These are phyloP conservation scores for Debaryomyces nepalensis DNA, from an alignment of 1,139 yeast genomes.

Conservation along the genomic window DNA sequence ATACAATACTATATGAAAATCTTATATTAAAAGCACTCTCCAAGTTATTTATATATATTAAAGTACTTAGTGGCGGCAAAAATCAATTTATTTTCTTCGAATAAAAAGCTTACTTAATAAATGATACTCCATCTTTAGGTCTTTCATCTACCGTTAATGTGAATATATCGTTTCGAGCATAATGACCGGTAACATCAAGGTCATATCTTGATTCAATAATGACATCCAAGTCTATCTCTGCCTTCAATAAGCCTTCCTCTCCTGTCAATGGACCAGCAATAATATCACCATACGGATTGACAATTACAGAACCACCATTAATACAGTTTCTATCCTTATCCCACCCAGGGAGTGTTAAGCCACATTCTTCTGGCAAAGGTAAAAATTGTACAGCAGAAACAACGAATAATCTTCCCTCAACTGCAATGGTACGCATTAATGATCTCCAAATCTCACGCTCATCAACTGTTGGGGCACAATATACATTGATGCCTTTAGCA, in stretches of 20 bases:
- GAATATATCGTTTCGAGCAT: conserved; percentile 43
- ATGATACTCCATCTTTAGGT: conserved; percentile 6
- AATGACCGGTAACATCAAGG: conserved; percentile 43
- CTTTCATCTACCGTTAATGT: conserved; percentile 37
- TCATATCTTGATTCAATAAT: conserved; percentile 41
- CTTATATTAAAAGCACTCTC: no score
- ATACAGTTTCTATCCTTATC: conserved; percentile 32
- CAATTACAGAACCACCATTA: conserved; percentile 43
- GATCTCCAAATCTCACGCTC: conserved; percentile 40
- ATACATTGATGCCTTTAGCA: conserved; percentile 39
- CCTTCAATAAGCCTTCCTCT: conserved; percentile 38
- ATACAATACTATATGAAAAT: no score
- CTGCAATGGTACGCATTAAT: conserved; percentile 37
- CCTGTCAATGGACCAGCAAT: conserved; percentile 45
- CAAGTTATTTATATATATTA: no score
- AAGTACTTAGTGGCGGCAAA: no score
- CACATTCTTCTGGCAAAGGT: conserved; percentile 21
- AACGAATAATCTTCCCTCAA: conserved; percentile 36
- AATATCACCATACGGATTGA: conserved; percentile 42
- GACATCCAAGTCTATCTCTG: conserved; percentile 37
- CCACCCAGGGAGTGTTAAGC: conserved; percentile 20
- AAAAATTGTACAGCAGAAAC: conserved; percentile 37
- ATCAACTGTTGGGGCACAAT: conserved; percentile 48
- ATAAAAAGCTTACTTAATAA: not conserved
- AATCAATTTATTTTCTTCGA: no score